These are phyloP conservation scores for Paulownia fortunei DNA, from an alignment of 257 asterid species.

Conservation along the genomic window DNA sequence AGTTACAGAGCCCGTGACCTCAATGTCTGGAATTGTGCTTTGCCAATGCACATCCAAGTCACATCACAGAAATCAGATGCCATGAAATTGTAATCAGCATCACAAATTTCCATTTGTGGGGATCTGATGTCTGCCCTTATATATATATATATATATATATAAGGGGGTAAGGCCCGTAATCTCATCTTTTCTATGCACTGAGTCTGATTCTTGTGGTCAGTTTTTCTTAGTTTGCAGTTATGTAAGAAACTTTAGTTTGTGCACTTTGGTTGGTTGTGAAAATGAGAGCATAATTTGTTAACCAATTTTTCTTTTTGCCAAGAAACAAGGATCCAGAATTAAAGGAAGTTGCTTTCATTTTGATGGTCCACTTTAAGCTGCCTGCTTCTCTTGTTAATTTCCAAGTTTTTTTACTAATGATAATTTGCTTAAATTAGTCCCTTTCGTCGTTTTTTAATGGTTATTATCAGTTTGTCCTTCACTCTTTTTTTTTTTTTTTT, in stretches of 20 bases:
- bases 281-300: not conserved
- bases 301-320: no score
- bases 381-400: no score
- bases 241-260: slow-evolving; percentile 9
- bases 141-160: not conserved
- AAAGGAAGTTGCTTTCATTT: not conserved
- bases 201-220: slow-evolving; percentile 7
- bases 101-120: slow-evolving; percentile 33
- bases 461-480: no score
- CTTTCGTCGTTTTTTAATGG: no score
- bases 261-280: slow-evolving; percentile 41
- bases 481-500: no score
- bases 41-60: not conserved
- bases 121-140: slow-evolving; percentile 32
- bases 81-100: slow-evolving; percentile 23
- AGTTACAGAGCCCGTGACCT: not conserved
- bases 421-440: not conserved
- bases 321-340: not conserved
- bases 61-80: slow-evolving; percentile 20
- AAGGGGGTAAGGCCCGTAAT: slow-evolving; percentile 3
- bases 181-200: slow-evolving; percentile 7
- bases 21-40: not conserved
- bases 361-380: not conserved
- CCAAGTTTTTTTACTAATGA: not conserved
- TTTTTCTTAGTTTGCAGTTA: not conserved